Evolutionary conservation across 371 early-diverging fungal species (phyloP).

Genomic region (Mucor mucedo): DNA sequence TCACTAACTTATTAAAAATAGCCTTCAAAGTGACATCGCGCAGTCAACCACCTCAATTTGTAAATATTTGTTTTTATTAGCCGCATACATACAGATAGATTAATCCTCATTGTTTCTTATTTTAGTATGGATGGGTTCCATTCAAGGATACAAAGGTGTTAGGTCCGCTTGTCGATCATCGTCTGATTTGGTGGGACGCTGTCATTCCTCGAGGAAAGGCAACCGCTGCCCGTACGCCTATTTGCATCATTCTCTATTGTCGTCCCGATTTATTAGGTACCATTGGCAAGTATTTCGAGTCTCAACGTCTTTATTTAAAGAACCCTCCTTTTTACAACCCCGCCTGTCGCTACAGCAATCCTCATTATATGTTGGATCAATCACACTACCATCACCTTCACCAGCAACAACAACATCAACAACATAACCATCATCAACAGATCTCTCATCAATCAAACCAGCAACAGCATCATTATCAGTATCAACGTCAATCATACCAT

Average conservation of each 20-base stretch:
- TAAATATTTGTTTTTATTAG: constrained; percentile 11
- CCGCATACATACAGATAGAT: neutral
- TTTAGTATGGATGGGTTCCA: constrained; percentile 53
- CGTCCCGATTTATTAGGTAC: constrained; percentile 20
- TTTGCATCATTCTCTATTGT: constrained; percentile 50
- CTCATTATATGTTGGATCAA: constrained; percentile 15
- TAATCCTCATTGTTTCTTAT: neutral
- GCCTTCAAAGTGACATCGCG: constrained; percentile 39
- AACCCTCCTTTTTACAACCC: constrained; percentile 50
- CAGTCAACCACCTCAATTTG: constrained; percentile 33
- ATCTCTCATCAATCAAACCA: neutral
- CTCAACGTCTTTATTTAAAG: constrained; percentile 21
- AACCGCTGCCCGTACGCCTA: constrained; percentile 37
- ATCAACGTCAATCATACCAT: neutral
- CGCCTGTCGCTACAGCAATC: constrained; percentile 40
- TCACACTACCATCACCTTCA: neutral
- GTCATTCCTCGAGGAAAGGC: constrained; percentile 48
- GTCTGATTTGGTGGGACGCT: constrained; percentile 53
- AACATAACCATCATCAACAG: neutral
- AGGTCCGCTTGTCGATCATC: constrained; percentile 47
- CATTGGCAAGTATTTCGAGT: constrained; percentile 25
- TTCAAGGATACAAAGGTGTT: constrained; percentile 49
- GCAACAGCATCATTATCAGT: neutral
- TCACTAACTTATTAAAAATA: neutral
- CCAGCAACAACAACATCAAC: neutral